Evolutionary conservation across 2,329 filamentous ascomycete species (phyloP).

Genomic region (Coniella lustricola): DNA sequence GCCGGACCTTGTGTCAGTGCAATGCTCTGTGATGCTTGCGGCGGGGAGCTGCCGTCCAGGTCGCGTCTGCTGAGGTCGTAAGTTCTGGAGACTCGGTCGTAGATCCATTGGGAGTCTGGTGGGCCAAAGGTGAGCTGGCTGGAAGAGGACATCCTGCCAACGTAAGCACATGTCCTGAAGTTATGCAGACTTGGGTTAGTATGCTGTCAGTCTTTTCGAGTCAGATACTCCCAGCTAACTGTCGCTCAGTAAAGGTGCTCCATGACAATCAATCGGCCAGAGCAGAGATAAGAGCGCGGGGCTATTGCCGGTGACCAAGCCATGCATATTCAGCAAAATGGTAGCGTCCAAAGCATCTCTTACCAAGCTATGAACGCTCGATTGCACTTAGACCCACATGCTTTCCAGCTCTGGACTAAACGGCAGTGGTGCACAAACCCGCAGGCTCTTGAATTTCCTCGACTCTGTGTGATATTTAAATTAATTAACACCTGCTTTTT

Average conservation of each 20-base stretch:
- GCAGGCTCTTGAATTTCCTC: too few species aligned
- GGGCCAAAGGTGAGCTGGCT: conserved; percentile 23
- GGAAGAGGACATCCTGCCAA: too few species aligned
- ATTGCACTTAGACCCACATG: too few species aligned
- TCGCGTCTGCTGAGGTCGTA: conserved; percentile 29
- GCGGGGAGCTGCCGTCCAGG: too few species aligned
- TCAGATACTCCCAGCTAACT: too few species aligned
- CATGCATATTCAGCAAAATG: background rate
- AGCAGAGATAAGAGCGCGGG: conserved; percentile 6
- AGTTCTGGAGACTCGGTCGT: conserved; percentile 20
- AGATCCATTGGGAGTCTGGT: conserved; percentile 25
- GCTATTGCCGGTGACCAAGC: background rate
- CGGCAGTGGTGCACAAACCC: background rate
- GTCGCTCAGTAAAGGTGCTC: too few species aligned
- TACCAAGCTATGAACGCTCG: background rate
- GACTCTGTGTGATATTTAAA: background rate
- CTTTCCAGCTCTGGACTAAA: background rate
- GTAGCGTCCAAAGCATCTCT: background rate
- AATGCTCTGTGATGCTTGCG: conserved; percentile 16
- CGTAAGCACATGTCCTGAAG: background rate
- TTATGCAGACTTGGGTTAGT: background rate
- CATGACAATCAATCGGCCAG: background rate
- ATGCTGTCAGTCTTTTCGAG: too few species aligned
- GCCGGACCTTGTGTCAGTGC: conserved; percentile 23
- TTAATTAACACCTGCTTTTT: background rate